Evolutionary conservation across 2,329 filamentous ascomycete species (phyloP).

Genomic region (Fusarium longipes): DNA sequence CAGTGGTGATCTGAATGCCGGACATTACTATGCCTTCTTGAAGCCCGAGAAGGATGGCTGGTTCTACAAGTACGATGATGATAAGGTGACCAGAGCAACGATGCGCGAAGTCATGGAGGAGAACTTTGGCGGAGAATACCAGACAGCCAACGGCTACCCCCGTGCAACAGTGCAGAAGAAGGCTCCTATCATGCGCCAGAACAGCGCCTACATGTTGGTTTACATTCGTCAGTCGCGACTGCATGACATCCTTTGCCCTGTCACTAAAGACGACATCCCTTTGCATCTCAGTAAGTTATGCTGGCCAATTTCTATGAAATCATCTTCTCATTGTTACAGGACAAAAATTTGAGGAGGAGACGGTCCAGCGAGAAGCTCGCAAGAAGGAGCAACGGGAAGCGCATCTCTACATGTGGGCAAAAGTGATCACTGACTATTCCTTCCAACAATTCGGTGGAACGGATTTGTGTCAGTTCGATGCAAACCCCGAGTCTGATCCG

Average conservation of each 20-base stretch:
- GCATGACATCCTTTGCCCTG: conserved; percentile 83
- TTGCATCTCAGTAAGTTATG: conserved; percentile 75
- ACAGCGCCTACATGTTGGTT: conserved; percentile 98
- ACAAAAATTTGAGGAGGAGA: conserved; percentile 83
- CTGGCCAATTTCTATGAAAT: neutral
- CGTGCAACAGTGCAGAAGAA: conserved; percentile 65
- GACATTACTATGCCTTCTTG: conserved; percentile 97
- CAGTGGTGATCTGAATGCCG: conserved; percentile 95
- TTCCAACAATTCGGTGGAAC: conserved; percentile 86
- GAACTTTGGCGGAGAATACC: conserved; percentile 93
- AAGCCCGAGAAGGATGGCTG: conserved; percentile 92
- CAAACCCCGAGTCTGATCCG: conserved; percentile 71
- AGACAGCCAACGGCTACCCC: conserved; percentile 58
- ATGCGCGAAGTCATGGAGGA: conserved; percentile 93
- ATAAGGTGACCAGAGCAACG: conserved; percentile 94
- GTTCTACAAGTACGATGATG: conserved; percentile 98
- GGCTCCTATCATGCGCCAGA: conserved; percentile 70
- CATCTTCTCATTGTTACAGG: conserved; percentile 58
- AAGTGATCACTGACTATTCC: conserved; percentile 82
- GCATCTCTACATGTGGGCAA: conserved; percentile 89
- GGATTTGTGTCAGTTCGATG: conserved; percentile 79
- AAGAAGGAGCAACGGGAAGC: conserved; percentile 93
- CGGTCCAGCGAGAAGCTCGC: conserved; percentile 76
- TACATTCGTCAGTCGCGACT: conserved; percentile 90
- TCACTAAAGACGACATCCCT: conserved; percentile 83